Evolutionary conservation across 176 grass and related monocot genomes (phyloP), one percentile per base, ranked within the genome.

Genomic region (Zoysia japonica): DNA sequence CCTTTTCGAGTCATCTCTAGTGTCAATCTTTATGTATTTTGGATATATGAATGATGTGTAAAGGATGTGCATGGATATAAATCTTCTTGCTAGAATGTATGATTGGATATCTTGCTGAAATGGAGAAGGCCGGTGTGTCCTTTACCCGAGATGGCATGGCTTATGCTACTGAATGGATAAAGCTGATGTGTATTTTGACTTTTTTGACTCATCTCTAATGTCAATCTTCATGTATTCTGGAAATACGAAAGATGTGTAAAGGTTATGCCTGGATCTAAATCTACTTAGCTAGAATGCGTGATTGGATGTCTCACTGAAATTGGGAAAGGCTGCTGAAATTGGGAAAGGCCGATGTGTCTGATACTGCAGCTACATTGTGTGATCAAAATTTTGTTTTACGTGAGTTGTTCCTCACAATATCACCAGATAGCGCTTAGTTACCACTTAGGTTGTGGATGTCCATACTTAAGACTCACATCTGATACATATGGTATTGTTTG

Each of bases 151-250:
- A 28, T 28, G 28, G 28, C 28, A 28, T 19, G n/a, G 12, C 11
- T 66, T 53, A n/a, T 77, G 65, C 44, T 49, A n/a, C 0, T 19
- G 44, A 49, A 47, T 51, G 66, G 82, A 50, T 16, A 45, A 77
- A 41, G 65, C 53, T 38, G 65, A 76, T 76, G 73, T 64, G 46
- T 84, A 41, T 41, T 19, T 51, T 52, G 82, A 7, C 28, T 41
- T 50, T 75, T 83, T 66, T 69, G n/a, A 16, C 54, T 70, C 16
- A 28, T 77, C 54, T 63, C 44, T 9, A 7, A 11, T 66, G 15
- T 53, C 8, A 54, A 65, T 74, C 39, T 50, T 71, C 17, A 70
- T 64, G 47, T 9, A 65, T 43, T 52, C 11, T 70, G 54, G 17
- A 61, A 36, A 3, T 52, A 59, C 69, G 71, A 74, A 56, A 35